Evolutionary conservation across 768 basidiomycete genomes (phyloP), one percentile per base, ranked within the genome.

Genomic region (Naganishia randhawae): DNA sequence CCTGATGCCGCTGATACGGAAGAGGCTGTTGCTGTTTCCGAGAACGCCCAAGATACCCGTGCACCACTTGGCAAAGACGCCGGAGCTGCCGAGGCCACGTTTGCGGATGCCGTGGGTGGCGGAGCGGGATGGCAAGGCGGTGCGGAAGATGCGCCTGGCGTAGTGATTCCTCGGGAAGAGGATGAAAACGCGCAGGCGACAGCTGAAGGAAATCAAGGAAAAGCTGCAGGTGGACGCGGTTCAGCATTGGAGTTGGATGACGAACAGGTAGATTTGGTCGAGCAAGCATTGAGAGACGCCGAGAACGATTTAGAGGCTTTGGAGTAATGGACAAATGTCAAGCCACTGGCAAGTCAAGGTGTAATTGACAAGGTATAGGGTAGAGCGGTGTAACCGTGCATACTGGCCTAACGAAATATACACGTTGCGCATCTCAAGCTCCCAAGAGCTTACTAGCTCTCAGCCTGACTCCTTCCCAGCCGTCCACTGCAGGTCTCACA

Each of bases 401-500:
- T 22, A 22, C 3, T 48, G 45, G 19, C 16, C 41, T 33, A 11
- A 35, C 33, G 31, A 32, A 16, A 3, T 22, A 8, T 8, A 29
- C 13, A 29, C 35, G 19, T 41, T 11, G 22, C 4, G 13, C 33
- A 22, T 29, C 3, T 48, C 51, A 68, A 45, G 42, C 14, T n/a
- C 69, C 69, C 54, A 70, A 66, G 57, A 66, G n/a, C 69, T 67
- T 66, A 29, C 65, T 41, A 25, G 85, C 76, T 72, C 93, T 86
- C 88, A 96, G 89, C 75, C 87, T 86, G 13, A 91, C 83, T n/a
- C 90, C 91, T 75, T 95, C 94, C 91, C 90, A 95, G 72, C 83
- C 90, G 76, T 98, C 95, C 54, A 98, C 78, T 9, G 96, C 95
- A 0, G 96, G 96, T 50, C 96, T 85, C 19, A 90, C 92, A 73